These are phyloP conservation scores for Colletotrichum viniferum DNA, from an alignment of 2,329 filamentous ascomycete genomes.

Conservation along the genomic window DNA sequence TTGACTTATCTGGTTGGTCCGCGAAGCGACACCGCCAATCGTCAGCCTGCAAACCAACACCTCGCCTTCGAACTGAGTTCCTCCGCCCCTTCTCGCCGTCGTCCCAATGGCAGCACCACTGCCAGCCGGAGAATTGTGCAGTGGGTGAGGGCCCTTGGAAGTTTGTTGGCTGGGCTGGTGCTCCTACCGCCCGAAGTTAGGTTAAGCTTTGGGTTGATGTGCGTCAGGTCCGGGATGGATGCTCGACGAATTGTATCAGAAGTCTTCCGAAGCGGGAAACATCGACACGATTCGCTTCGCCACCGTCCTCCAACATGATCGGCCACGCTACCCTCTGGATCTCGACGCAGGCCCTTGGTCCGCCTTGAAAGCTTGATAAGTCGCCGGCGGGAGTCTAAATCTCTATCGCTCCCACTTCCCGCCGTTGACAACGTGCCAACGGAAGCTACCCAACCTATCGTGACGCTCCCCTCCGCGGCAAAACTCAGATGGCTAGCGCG, in stretches of 20 bases:
- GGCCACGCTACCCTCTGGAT: neutral
- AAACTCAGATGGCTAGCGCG: neutral
- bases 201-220: conserved; percentile 2
- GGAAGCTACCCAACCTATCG: neutral
- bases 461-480: neutral
- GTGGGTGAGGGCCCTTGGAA: neutral
- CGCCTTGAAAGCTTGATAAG: neutral
- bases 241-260: neutral
- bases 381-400: neutral
- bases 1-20: neutral
- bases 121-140: neutral
- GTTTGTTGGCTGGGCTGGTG: neutral
- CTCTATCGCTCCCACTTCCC: neutral
- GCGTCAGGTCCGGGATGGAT: conserved; percentile 9
- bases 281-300: conserved; percentile 6
- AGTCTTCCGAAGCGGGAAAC: neutral
- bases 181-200: neutral
- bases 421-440: neutral
- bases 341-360: neutral
- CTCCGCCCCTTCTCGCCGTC: neutral
- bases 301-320: neutral
- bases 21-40: neutral
- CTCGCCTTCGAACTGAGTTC: neutral
- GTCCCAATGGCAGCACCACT: neutral
- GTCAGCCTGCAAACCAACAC: neutral